These are phyloP conservation scores for Madurella fahalii DNA, from an alignment of 2,329 filamentous ascomycete species.

Conservation along the genomic window DNA sequence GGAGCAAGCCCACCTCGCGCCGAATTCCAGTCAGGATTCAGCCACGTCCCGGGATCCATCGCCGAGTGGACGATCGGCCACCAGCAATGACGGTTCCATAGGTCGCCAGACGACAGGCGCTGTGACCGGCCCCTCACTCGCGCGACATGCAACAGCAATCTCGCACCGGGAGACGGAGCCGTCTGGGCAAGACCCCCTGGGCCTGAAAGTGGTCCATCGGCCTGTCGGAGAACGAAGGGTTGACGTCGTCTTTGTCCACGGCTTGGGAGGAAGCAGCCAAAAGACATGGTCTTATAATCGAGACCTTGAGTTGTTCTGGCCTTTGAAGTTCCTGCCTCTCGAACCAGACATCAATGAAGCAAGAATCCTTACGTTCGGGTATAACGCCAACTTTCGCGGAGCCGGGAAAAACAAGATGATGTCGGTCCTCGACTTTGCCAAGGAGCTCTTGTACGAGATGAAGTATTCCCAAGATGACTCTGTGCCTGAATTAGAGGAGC, in stretches of 20 bases:
- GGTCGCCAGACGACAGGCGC: too few species aligned
- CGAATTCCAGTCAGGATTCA: too few species aligned
- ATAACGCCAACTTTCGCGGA: slow-evolving; percentile 28
- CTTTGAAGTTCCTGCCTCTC: slow-evolving; percentile 27
- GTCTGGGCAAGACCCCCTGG: slow-evolving; percentile 1
- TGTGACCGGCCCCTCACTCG: too few species aligned
- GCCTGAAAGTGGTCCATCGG: slow-evolving; percentile 7
- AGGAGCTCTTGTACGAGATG: slow-evolving; percentile 30
- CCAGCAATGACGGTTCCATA: too few species aligned
- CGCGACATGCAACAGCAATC: neutral
- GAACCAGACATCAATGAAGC: slow-evolving; percentile 28
- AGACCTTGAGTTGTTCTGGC: slow-evolving; percentile 32
- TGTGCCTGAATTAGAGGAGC: slow-evolving; percentile 13
- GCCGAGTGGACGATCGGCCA: too few species aligned
- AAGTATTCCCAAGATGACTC: slow-evolving; percentile 26
- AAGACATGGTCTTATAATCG: slow-evolving; percentile 31
- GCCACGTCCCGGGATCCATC: too few species aligned
- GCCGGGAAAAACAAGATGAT: slow-evolving; percentile 20
- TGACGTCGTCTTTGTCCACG: slow-evolving; percentile 34
- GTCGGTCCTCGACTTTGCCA: slow-evolving; percentile 33
- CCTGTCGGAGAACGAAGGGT: slow-evolving; percentile 11
- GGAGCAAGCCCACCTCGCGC: too few species aligned
- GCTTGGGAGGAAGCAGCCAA: slow-evolving; percentile 31
- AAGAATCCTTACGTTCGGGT: slow-evolving; percentile 34
- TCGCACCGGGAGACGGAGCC: neutral